Evolutionary conservation across 2,329 filamentous ascomycete species (phyloP), one percentile per base, ranked within the genome.

Genomic region (Xylaria polymorpha): DNA sequence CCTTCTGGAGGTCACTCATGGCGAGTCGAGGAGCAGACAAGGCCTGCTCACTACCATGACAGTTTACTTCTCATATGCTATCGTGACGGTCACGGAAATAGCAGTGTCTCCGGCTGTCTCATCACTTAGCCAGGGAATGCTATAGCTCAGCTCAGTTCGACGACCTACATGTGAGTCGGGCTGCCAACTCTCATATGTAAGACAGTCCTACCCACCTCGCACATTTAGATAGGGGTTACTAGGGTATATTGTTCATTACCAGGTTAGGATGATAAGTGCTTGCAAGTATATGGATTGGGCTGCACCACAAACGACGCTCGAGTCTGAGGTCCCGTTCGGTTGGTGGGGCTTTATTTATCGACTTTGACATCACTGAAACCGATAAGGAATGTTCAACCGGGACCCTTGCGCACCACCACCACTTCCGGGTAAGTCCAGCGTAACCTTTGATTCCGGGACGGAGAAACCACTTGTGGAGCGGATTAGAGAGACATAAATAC

Each of bases 1-100:
- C 86, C 80, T 90, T 91, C 79, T 94, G 92, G 68, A 95, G 86
- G 75, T 94, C 90, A 79, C 92, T 95, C 93, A 97, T 97, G 70
- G 60, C 80, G 77, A 69, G 68, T 65, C 32, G 32, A 50, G 50
- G 57, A 64, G 57, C 35, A 51, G 50, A 25, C 25, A 50, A 39
- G 35, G 20, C 50, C 44, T 46, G 20, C 22, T 59, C 53, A 25
- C 62, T 71, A 71, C 55, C 68, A 71, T 71, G 62, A 25, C 58
- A 68, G 37, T 61, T 39, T 43, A 56, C 46, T 50, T 58, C 39
- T 67, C 61, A 65, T 61, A 67, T 58, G 57, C 55, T 61, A 15
- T 14, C 9, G 55, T 56, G 37, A 56, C 29, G n/a, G 32, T 37
- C 46, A 61, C 44, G 48, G 18, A 43, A 64, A 39, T 12, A 44